Conservation (phyloP, 371 early-diverging fungal species). For the Cokeromyces recurvatus region DNA sequence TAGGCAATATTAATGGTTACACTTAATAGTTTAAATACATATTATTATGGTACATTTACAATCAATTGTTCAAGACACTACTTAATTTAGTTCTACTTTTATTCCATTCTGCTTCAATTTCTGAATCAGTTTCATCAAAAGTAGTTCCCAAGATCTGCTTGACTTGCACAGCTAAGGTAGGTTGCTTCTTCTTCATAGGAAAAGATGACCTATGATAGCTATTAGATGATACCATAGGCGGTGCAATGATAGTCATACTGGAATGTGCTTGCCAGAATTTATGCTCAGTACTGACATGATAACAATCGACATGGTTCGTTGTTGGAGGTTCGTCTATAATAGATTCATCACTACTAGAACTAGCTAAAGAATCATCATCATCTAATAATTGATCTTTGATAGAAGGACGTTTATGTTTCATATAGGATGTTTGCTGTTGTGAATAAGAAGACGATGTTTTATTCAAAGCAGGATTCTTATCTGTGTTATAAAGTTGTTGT, state of each 20-base stretch:
- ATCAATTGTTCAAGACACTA: no score
- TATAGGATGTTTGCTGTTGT: background rate
- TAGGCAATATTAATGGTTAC: no score
- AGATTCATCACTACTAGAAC: slow-evolving; percentile 4
- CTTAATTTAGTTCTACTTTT: background rate
- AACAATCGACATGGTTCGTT: no score
- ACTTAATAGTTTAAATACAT: no score
- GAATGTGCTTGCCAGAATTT: slow-evolving; percentile 19
- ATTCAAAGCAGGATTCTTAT: background rate
- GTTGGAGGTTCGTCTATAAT: slow-evolving; percentile 1
- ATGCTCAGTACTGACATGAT: slow-evolving; percentile 13
- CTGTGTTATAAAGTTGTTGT: no score
- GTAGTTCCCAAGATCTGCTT: background rate
- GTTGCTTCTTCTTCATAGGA: slow-evolving; percentile 1
- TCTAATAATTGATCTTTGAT: no score
- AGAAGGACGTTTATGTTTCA: no score
- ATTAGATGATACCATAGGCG: background rate
- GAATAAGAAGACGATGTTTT: background rate
- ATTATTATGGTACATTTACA: no score
- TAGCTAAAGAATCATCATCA: background rate
- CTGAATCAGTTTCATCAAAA: slow-evolving; percentile 5
- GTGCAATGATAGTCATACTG: slow-evolving; percentile 13
- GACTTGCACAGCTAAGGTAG: background rate
- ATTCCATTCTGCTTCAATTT: slow-evolving; percentile 13
- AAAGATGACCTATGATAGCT: background rate